These are phyloP conservation scores for Musa balbisiana DNA, from an alignment of 202 grass and related monocot genomes.

Conservation along the genomic window DNA sequence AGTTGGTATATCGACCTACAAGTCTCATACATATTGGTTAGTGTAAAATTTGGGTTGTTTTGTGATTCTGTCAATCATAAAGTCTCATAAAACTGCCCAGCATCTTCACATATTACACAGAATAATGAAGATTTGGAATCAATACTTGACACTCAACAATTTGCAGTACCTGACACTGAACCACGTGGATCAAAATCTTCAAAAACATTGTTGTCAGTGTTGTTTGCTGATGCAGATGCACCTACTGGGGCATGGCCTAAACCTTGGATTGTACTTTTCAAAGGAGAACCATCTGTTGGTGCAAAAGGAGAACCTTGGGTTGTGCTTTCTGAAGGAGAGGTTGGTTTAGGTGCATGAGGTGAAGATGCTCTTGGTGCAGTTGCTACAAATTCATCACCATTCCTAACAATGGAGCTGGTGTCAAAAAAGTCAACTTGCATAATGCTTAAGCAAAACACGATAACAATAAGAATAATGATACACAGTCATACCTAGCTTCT, in stretches of 20 bases:
- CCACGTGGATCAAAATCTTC: conserved; percentile 94
- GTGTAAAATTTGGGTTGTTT: no score
- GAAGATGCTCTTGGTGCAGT: neutral
- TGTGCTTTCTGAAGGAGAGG: neutral
- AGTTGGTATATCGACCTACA: neutral
- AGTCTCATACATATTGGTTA: no score
- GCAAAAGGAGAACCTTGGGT: conserved; percentile 12
- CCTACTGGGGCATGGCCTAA: conserved; percentile 21
- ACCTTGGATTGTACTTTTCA: conserved; percentile 28
- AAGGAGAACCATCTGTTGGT: conserved; percentile 22
- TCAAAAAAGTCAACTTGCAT: conserved; percentile 12
- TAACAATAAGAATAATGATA: conserved; percentile 16
- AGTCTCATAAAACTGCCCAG: neutral
- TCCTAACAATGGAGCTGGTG: conserved; percentile 41
- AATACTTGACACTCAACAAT: neutral
- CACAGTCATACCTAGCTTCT: conserved; percentile 36
- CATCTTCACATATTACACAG: neutral
- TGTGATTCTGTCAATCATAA: no score
- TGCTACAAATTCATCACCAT: conserved; percentile 46
- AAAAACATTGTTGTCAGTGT: conserved; percentile 51
- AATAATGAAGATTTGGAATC: neutral
- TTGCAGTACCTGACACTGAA: conserved; percentile 54
- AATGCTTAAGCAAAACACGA: conserved; percentile 11
- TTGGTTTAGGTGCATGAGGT: conserved; percentile 30
- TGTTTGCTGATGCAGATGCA: conserved; percentile 29